These are phyloP conservation scores for Fusarium annulatum DNA, from an alignment of 2,329 filamentous ascomycete genomes.

Conservation along the genomic window DNA sequence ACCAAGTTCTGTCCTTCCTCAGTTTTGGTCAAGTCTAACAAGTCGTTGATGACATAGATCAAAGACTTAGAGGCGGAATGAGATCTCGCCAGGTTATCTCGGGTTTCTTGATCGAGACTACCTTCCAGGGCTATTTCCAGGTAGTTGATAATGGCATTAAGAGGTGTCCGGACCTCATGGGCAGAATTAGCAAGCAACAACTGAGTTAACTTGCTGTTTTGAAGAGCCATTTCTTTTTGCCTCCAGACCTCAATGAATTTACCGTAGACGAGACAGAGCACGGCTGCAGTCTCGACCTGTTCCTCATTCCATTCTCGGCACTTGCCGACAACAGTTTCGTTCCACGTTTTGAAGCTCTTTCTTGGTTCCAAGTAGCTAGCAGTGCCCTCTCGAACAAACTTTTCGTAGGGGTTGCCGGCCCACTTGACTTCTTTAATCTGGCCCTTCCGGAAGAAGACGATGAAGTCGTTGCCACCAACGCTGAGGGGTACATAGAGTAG, in stretches of 20 bases:
- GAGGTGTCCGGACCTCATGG: slow-evolving; percentile 88
- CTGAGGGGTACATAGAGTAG: slow-evolving; percentile 85
- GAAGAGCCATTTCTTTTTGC: slow-evolving; percentile 86
- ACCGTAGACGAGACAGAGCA: slow-evolving; percentile 88
- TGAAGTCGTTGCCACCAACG: slow-evolving; percentile 81
- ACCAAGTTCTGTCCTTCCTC: slow-evolving; percentile 83
- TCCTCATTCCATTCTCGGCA: slow-evolving; percentile 91
- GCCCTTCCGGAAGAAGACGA: slow-evolving; percentile 87
- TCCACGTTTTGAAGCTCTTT: slow-evolving; percentile 83
- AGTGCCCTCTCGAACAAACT: slow-evolving; percentile 77
- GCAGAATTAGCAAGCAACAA: slow-evolving; percentile 88
- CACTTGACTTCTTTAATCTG: slow-evolving; percentile 82
- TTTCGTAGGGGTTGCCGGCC: slow-evolving; percentile 90
- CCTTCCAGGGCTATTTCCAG: slow-evolving; percentile 91
- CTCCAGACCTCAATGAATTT: slow-evolving; percentile 94
- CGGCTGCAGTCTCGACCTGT: slow-evolving; percentile 88
- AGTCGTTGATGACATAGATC: slow-evolving; percentile 93
- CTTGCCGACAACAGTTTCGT: slow-evolving; percentile 82
- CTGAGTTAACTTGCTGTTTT: slow-evolving; percentile 83
- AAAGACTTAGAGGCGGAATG: slow-evolving; percentile 92
- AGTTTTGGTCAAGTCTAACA: slow-evolving; percentile 87
- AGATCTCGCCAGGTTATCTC: slow-evolving; percentile 85
- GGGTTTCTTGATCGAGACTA: slow-evolving; percentile 79
- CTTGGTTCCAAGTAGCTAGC: slow-evolving; percentile 80
- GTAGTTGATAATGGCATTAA: slow-evolving; percentile 96